Evolutionary conservation across 176 grass and related monocot species (phyloP), one percentile per base, ranked within the genome.

Genomic region (Zea luxurians): DNA sequence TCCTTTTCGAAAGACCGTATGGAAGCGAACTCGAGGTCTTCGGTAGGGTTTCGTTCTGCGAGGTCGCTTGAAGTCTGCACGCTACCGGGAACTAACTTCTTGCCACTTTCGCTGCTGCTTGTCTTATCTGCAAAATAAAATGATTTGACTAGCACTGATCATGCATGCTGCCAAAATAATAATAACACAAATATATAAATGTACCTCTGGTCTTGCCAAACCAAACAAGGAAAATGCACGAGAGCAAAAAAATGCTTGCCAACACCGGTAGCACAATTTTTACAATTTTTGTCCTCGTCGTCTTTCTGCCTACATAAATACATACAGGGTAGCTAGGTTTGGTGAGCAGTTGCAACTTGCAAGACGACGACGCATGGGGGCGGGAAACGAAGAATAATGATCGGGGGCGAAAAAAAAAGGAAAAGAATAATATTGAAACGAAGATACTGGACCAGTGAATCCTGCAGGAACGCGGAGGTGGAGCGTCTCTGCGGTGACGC

Each of bases 381-480:
- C n/a, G n/a, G 54, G 54, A 58, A 58, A 58, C 9, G n/a, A 5
- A 42, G 5, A 5, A 42, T 44, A 44, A 52, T 1, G 57, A 57
- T 18, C 2, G 7, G 36, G 27, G 27, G 27, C n/a, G 6, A n/a
- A 54, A n/a, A 5, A 0, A 43, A 13, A 40, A 50, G 38, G 40
- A 60, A 3, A 60, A 3, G 8, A 17, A 42, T 10, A 10, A 10
- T 27, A 27, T 61, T 5, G 4, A 34, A 46, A 63, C 8, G 3
- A 48, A 76, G 62, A 47, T n/a, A 27, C 27, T 13, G 8, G 48
- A 78, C 79, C 47, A 49, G 54, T 50, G 34, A 10, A 69, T 36
- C 43, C 18, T 8, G 81, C 78, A 16, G 86, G 78, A 4, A 83
- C 68, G 9, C 80, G 80, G 35, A 96, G 73, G 64, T 87, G 87